phyloP scores from a whole-genome alignment of 2,329 filamentous ascomycete genomes.

The Fusarium nodosum region DNA sequence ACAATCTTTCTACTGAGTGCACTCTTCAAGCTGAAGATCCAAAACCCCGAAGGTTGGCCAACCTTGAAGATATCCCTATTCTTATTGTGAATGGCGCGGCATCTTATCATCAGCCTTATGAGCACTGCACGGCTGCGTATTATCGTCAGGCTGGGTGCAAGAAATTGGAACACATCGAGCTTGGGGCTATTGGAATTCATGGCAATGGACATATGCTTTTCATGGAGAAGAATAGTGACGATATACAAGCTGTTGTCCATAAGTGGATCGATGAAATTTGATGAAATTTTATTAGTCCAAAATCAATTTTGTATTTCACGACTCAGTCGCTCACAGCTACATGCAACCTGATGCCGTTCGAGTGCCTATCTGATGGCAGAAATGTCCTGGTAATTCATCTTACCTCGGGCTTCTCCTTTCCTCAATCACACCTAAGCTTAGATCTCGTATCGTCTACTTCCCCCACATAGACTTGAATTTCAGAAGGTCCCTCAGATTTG shows the following conservation, averaged over 20 bases:
- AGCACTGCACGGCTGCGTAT: conserved; percentile 42
- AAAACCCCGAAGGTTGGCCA: conserved; percentile 43
- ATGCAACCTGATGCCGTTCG: not conserved
- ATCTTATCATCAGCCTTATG: conserved; percentile 41
- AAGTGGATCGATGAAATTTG: conserved; percentile 22
- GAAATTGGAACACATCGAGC: conserved; percentile 40
- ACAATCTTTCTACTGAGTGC: conserved; percentile 31
- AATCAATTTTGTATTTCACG: not conserved
- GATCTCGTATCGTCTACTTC: too few relatives aligned
- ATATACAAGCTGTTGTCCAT: conserved; percentile 34
- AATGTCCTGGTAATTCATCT: not conserved
- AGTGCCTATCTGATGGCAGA: not conserved
- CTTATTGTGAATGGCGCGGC: conserved; percentile 41
- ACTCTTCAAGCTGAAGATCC: conserved; percentile 35
- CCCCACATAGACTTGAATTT: too few relatives aligned
- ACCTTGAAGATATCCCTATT: conserved; percentile 53
- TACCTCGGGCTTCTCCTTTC: accelerated
- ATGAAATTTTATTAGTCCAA: accelerated
- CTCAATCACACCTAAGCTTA: too few relatives aligned
- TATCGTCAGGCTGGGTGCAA: conserved; percentile 43
- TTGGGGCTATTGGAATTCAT: conserved; percentile 38
- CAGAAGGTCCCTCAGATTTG: too few relatives aligned
- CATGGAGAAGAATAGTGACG: conserved; percentile 46
- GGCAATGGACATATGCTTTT: conserved; percentile 48
- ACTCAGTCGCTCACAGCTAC: not conserved